Percentiles rank a stretch among this genome's conserved stretches.
Conservation (phyloP, 2,329 filamentous ascomycete genomes). For the Neofusicoccum parvum region DNA sequence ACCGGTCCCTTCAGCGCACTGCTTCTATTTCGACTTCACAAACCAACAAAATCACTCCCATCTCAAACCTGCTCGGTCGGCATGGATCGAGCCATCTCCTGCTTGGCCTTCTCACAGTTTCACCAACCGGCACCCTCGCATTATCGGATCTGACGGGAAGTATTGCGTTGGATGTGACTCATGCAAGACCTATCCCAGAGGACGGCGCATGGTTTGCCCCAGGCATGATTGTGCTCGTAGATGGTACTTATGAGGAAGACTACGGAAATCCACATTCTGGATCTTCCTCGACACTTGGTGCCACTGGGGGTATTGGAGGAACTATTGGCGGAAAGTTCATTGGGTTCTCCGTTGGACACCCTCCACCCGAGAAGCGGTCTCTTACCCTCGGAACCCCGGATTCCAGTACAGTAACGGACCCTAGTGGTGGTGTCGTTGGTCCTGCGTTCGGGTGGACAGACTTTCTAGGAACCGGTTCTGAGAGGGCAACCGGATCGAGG, state of each 20-base stretch:
- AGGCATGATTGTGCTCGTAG: conserved; percentile 93
- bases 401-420: conserved; percentile 51
- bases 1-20: conserved; percentile 57
- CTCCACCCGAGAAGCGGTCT: conserved; percentile 83
- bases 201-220: conserved; percentile 90
- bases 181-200: conserved; percentile 79
- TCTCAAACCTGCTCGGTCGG: conserved; percentile 74
- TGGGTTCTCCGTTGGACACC: conserved; percentile 86
- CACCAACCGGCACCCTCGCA: conserved; percentile 79
- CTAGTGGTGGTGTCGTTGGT: conserved; percentile 43
- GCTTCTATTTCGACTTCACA: conserved; percentile 54
- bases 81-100: conserved; percentile 84
- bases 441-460: conserved; percentile 88
- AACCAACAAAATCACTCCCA: conserved; percentile 85
- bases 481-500: conserved; percentile 76
- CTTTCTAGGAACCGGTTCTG: conserved; percentile 88
- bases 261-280: conserved; percentile 70
- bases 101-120: conserved; percentile 76
- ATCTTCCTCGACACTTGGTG: conserved; percentile 60
- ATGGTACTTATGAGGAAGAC: conserved; percentile 96
- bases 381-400: conserved; percentile 65
- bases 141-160: conserved; percentile 87
- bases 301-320: conserved; percentile 80
- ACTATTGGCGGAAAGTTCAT: conserved; percentile 91
- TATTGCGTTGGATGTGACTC: conserved; percentile 79